Evolutionary conservation across 768 basidiomycete genomes (phyloP), one percentile per base, ranked within the genome.

Genomic region (Xerocomus brunneocitrinus): DNA sequence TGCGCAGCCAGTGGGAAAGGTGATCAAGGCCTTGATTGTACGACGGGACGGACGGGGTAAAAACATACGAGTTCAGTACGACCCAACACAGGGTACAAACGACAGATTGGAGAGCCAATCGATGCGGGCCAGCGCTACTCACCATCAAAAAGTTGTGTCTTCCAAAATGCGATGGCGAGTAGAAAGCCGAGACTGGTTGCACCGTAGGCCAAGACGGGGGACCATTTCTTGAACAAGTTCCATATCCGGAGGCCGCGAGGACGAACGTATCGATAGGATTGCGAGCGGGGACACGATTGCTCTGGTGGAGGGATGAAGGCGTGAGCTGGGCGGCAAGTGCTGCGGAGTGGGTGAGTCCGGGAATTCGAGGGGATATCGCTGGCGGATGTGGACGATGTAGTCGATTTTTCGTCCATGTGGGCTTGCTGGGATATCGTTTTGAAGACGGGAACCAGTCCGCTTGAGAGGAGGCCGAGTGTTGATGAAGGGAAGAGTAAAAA

Each of bases 111-210:
- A 6, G 24, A 25, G 24, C 24, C 22, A 41, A 41, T 41, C 22
- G 40, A 13, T 13, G 9, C 36, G 8, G 30, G 30, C 8, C 19
- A 42, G 45, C 6, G 47, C 41, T 27, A 76, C 88, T 67, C 62
- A 92, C 93, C 82, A 61, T 79, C 70, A 70, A 97, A 95, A 39
- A 95, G 77, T 65, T 95, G 82, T 22, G 79, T 78, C 69, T 84
- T 85, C 80, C 87, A 95, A 58, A 91, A 82, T 32, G 84, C 86
- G 64, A 94, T 83, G n/a, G 87, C 89, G 44, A 86, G 69, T 34
- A 94, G 64, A 61, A 95, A 91, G 12, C 79, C 83, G 34, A 93
- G 74, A 57, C 79, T 91, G 32, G 90, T 92, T 7, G 85, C 73
- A 16, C 78, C 81, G 73, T 94, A 97, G 48, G 84, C 66, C 53